These are phyloP conservation scores for Olyra latifolia DNA, from an alignment of 176 grass and related monocot species.

Conservation along the genomic window DNA sequence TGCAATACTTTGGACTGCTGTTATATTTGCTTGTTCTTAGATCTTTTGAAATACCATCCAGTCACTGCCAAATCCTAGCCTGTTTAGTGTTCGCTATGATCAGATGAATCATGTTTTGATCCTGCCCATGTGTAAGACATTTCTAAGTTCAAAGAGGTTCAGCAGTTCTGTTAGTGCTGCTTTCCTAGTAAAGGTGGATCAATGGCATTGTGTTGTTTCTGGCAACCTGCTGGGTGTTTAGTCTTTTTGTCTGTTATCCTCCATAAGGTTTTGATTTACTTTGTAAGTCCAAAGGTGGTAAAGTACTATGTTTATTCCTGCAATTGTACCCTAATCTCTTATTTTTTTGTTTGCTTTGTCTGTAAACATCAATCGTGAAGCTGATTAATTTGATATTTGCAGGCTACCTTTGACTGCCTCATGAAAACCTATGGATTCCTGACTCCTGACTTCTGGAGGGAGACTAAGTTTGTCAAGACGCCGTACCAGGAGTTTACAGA, in stretches of 20 bases:
- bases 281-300: background rate
- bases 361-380: background rate
- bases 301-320: background rate
- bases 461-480: conserved; percentile 56
- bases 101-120: background rate
- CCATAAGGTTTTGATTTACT: background rate
- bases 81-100: background rate
- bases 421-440: conserved; percentile 90
- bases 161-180: background rate
- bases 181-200: background rate
- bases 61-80: background rate
- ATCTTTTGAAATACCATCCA: background rate
- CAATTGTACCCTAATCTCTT: background rate
- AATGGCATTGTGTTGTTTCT: background rate
- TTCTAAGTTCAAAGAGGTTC: background rate
- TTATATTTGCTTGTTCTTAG: background rate
- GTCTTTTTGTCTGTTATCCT: background rate
- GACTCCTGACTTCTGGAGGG: conserved; percentile 79
- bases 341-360: background rate
- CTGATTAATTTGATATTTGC: background rate
- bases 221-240: background rate
- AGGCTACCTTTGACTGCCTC: conserved; percentile 88
- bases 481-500: conserved; percentile 78
- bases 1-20: background rate
- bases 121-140: background rate